Conservation (phyloP, 768 basidiomycete genomes). For the Pilatotrama ljubarskyi region DNA sequence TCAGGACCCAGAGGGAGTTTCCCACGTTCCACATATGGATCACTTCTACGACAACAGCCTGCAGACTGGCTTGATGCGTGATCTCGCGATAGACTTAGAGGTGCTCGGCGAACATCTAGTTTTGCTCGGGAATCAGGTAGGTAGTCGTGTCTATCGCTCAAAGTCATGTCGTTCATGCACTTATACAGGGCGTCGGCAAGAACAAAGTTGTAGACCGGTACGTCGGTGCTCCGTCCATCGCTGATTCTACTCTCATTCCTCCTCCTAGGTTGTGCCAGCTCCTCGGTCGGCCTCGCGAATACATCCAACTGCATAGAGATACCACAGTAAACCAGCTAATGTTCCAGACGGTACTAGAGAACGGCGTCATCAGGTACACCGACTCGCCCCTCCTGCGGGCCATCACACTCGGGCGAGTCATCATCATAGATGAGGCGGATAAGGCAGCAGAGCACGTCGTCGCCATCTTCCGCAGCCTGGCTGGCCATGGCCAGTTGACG, state of each 20-base stretch:
- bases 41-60: conserved; percentile 71
- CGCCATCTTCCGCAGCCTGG: conserved; percentile 68
- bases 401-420: conserved; percentile 59
- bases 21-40: conserved; percentile 67
- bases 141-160: conserved; percentile 1
- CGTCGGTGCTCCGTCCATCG: conserved; percentile 14
- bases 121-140: conserved; percentile 65
- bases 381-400: conserved; percentile 70
- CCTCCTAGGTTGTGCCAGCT: conserved; percentile 53
- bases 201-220: conserved; percentile 68
- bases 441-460: conserved; percentile 76
- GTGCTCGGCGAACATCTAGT: conserved; percentile 64
- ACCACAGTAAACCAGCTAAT: conserved; percentile 71
- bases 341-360: conserved; percentile 63
- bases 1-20: conserved; percentile 55
- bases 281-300: conserved; percentile 62
- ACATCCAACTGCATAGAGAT: conserved; percentile 69
- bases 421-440: conserved; percentile 72
- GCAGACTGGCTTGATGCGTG: conserved; percentile 66
- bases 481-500: conserved; percentile 63
- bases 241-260: background rate
- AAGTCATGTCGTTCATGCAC: too few relatives aligned
- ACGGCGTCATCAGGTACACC: conserved; percentile 57
- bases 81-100: conserved; percentile 63
- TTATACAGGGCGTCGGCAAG: conserved; percentile 61